phyloP scores from a whole-genome alignment of 352 stramenopile genomes.

The Phytophthora boehmeriae region DNA sequence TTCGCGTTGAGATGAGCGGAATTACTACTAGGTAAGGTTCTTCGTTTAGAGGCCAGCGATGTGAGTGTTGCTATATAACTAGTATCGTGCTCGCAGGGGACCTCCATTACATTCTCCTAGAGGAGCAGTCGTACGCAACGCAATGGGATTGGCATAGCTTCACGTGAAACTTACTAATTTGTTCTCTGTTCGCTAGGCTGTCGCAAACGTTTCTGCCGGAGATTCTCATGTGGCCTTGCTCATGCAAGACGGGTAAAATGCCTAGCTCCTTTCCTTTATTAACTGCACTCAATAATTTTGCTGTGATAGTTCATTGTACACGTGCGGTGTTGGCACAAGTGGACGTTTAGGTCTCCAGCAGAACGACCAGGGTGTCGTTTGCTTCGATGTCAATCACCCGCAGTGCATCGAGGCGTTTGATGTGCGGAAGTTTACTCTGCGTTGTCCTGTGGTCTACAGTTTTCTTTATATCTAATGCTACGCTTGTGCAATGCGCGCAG shows the following conservation, averaged over 20 bases:
- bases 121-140: conserved; percentile 44
- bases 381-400: conserved; percentile 71
- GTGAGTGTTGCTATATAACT: neutral
- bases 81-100: conserved; percentile 35
- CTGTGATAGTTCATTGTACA: conserved; percentile 79
- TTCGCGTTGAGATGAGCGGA: conserved; percentile 71
- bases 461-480: neutral
- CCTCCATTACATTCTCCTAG: conserved; percentile 66
- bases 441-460: conserved; percentile 19
- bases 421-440: conserved; percentile 26
- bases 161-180: neutral
- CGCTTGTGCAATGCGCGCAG: conserved; percentile 15
- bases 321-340: conserved; percentile 84
- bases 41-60: neutral
- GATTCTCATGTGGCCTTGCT: conserved; percentile 83
- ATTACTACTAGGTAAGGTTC: conserved; percentile 71
- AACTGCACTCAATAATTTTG: neutral
- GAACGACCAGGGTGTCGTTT: conserved; percentile 54
- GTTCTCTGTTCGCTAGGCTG: conserved; percentile 39
- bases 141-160: conserved; percentile 13
- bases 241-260: conserved; percentile 74
- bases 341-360: conserved; percentile 83
- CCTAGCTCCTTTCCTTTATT: neutral
- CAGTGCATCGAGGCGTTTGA: conserved; percentile 60
- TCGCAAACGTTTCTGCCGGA: conserved; percentile 74